phyloP scores from a whole-genome alignment of 108 stramenopile species.

The Chaetoceros tenuissimus region DNA sequence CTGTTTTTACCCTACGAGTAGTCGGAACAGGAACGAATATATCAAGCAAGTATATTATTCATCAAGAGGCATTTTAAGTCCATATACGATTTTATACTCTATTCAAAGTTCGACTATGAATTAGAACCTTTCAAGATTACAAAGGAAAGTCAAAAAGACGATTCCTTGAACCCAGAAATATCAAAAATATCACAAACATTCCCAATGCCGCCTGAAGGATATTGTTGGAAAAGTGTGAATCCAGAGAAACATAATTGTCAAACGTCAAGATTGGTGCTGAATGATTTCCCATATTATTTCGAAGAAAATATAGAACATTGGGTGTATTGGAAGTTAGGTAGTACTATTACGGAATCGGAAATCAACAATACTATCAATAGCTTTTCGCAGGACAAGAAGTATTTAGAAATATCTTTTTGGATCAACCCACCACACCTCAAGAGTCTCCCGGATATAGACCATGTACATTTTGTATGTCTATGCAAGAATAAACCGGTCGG shows the following conservation, averaged over 20 bases:
- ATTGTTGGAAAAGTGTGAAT: too few relatives aligned
- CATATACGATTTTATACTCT: slow-evolving; percentile 51
- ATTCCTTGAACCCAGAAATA: too few relatives aligned
- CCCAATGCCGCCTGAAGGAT: too few relatives aligned
- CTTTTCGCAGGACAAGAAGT: neutral
- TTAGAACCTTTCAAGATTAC: neutral
- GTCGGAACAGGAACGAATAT: slow-evolving; percentile 32
- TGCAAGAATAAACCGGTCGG: too few relatives aligned
- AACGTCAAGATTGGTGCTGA: slow-evolving; percentile 22
- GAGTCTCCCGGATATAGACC: neutral
- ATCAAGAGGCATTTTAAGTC: slow-evolving; percentile 47
- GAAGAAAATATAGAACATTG: slow-evolving; percentile 51
- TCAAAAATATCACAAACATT: too few relatives aligned
- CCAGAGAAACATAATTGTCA: neutral
- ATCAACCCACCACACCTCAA: neutral
- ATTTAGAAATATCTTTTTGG: neutral
- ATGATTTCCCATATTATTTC: slow-evolving; percentile 72
- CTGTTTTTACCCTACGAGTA: too few relatives aligned
- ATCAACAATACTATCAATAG: slow-evolving; percentile 19
- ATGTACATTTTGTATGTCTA: neutral
- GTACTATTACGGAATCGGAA: slow-evolving; percentile 18
- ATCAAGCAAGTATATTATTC: slow-evolving; percentile 23
- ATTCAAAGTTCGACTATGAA: slow-evolving; percentile 53
- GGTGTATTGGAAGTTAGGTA: slow-evolving; percentile 69
- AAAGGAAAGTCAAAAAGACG: neutral